Evolutionary conservation across 108 stramenopile genomes (phyloP).

Genomic region (Cyclostephanos tholiformis): DNA sequence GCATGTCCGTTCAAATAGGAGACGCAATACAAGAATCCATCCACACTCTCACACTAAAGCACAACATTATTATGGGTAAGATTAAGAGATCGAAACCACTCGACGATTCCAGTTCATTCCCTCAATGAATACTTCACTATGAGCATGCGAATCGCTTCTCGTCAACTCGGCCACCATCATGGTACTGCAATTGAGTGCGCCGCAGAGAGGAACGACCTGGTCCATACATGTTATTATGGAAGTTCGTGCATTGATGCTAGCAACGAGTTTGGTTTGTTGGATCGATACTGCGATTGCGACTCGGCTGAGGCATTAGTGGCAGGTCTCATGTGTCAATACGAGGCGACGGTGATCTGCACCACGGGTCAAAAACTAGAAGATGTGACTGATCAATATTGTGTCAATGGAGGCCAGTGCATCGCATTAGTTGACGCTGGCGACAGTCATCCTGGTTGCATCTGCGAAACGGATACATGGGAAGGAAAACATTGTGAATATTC

Average conservation of each 20-base stretch:
- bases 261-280: conserved; percentile 38
- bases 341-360: conserved; percentile 20
- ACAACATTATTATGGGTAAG: no score
- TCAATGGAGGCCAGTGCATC: conserved; percentile 32
- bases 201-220: conserved; percentile 25
- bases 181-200: conserved; percentile 9
- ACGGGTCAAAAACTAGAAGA: not conserved
- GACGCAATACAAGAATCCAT: no score
- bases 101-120: no score
- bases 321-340: conserved; percentile 43
- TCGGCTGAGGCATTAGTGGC: conserved; percentile 16
- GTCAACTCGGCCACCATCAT: conserved; percentile 3
- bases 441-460: conserved; percentile 32
- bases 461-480: conserved; percentile 29
- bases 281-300: conserved; percentile 40
- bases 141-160: not conserved
- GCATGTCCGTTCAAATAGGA: no score
- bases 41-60: no score
- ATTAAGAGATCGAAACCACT: no score
- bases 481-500: conserved; percentile 39
- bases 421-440: conserved; percentile 20
- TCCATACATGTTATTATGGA: conserved; percentile 41
- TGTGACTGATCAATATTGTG: conserved; percentile 35
- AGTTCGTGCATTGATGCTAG: conserved; percentile 31
- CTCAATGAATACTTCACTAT: no score